These are phyloP conservation scores for Microcos paniculata DNA, from an alignment of 345 rosid species.

Conservation along the genomic window DNA sequence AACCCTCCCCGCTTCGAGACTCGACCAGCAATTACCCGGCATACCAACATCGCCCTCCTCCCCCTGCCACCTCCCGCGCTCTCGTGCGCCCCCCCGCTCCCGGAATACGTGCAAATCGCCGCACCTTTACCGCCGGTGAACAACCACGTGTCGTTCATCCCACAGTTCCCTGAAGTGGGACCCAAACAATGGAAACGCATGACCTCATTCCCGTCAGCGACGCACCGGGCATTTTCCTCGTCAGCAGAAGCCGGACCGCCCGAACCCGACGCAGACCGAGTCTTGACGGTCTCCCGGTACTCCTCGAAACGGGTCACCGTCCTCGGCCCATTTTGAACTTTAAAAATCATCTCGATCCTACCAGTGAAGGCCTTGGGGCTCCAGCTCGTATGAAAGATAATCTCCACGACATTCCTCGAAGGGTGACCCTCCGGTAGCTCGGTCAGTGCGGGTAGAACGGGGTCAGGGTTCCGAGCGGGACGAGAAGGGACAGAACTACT, in stretches of 20 bases:
- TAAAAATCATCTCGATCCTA: constrained; percentile 81
- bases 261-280: constrained; percentile 39
- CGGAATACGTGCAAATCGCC: constrained; percentile 66
- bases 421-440: constrained; percentile 88
- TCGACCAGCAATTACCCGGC: constrained; percentile 92
- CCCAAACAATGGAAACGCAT: constrained; percentile 92
- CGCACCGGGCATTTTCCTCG: constrained; percentile 77
- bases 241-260: constrained; percentile 15
- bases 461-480: constrained; percentile 43
- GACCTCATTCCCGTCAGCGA: constrained; percentile 94
- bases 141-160: constrained; percentile 51
- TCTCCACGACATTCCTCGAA: constrained; percentile 90
- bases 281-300: constrained; percentile 74
- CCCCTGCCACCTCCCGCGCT: constrained; percentile 83
- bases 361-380: constrained; percentile 73
- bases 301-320: constrained; percentile 82
- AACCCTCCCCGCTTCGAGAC: constrained; percentile 47
- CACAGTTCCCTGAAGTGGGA: constrained; percentile 40
- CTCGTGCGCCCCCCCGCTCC: constrained; percentile 81
- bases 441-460: constrained; percentile 58
- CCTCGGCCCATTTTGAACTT: constrained; percentile 77
- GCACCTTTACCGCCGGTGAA: constrained; percentile 61
- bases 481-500: constrained; percentile 25
- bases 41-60: constrained; percentile 89
- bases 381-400: constrained; percentile 95